phyloP scores from a whole-genome alignment of 2,329 filamentous ascomycete genomes.

The Verticillium zaregamsianum region DNA sequence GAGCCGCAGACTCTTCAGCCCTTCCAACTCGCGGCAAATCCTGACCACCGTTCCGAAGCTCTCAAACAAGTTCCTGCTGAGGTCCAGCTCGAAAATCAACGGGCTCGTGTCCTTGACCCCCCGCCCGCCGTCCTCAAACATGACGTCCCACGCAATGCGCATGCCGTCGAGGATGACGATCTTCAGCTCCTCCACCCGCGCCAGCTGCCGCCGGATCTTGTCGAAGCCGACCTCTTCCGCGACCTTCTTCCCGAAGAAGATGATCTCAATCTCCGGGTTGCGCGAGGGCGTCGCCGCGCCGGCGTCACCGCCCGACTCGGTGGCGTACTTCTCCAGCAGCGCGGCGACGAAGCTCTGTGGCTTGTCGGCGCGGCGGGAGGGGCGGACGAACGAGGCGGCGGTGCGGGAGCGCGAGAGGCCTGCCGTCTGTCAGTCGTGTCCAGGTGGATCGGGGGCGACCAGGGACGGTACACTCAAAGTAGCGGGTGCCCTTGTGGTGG shows the following conservation, averaged over 20 bases:
- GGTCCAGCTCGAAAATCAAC: slow-evolving; percentile 72
- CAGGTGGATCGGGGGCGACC: not conserved
- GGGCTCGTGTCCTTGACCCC: slow-evolving; percentile 52
- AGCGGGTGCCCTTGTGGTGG: slow-evolving; percentile 70
- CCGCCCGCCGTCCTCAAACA: slow-evolving; percentile 19
- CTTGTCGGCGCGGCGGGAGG: slow-evolving; percentile 64
- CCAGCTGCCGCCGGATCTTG: slow-evolving; percentile 78
- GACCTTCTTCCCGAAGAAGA: slow-evolving; percentile 68
- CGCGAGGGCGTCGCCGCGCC: slow-evolving; percentile 11
- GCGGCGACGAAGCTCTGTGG: slow-evolving; percentile 74
- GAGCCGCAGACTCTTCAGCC: slow-evolving; percentile 62
- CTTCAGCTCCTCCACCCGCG: slow-evolving; percentile 71
- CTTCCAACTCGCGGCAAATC: slow-evolving; percentile 68
- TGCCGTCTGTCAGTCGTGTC: slow-evolving; percentile 20
- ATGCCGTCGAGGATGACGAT: slow-evolving; percentile 80
- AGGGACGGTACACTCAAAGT: slow-evolving; percentile 69
- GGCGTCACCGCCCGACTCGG: slow-evolving; percentile 34
- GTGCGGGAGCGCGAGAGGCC: slow-evolving; percentile 61
- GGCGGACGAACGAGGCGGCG: slow-evolving; percentile 83
- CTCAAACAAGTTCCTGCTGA: slow-evolving; percentile 80
- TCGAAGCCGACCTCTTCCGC: slow-evolving; percentile 95
- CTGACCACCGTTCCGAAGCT: slow-evolving; percentile 60
- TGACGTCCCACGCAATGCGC: slow-evolving; percentile 45
- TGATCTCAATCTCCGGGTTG: slow-evolving; percentile 42
- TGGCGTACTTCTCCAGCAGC: slow-evolving; percentile 78